Evolutionary conservation across 306 rosid species (phyloP).

Genomic region (Purshia tridentata): DNA sequence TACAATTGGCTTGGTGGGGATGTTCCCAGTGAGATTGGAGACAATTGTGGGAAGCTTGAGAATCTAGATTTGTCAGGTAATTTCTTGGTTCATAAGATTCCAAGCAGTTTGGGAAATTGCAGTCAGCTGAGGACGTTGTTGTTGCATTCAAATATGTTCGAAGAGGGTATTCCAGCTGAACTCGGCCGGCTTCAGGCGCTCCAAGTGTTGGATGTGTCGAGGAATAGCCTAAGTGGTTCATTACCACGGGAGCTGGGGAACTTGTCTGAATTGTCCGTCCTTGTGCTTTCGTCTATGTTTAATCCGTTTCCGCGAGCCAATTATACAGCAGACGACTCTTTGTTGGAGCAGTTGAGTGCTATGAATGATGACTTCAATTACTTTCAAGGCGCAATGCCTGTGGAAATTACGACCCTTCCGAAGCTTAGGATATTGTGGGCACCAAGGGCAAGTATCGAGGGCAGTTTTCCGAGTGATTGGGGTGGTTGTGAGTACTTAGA

Average conservation of each 20-base stretch:
- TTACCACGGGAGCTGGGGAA: slow-evolving; percentile 69
- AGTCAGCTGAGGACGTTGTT: slow-evolving; percentile 50
- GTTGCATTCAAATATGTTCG: slow-evolving; percentile 71
- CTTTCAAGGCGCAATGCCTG: slow-evolving; percentile 72
- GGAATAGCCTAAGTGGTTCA: slow-evolving; percentile 68
- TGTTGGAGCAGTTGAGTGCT: slow-evolving; percentile 34
- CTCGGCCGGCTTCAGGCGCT: slow-evolving; percentile 61
- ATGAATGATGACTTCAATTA: slow-evolving; percentile 61
- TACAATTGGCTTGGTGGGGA: slow-evolving; percentile 57
- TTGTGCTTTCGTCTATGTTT: slow-evolving; percentile 73
- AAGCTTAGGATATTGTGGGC: slow-evolving; percentile 80
- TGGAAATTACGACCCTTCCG: slow-evolving; percentile 55
- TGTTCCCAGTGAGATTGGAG: slow-evolving; percentile 68
- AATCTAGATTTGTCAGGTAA: slow-evolving; percentile 86
- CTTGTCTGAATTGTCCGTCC: slow-evolving; percentile 56
- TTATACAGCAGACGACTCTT: slow-evolving; percentile 28
- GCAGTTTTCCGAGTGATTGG: slow-evolving; percentile 56
- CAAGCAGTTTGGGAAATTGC: slow-evolving; percentile 74
- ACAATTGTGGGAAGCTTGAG: slow-evolving; percentile 68
- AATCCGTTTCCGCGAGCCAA: slow-evolving; percentile 40
- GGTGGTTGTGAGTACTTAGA: slow-evolving; percentile 63
- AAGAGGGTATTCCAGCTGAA: slow-evolving; percentile 61
- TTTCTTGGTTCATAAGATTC: slow-evolving; percentile 48
- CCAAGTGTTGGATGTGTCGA: slow-evolving; percentile 75
- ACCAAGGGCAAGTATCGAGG: slow-evolving; percentile 75